Evolutionary conservation across 768 basidiomycete species (phyloP), one percentile per base, ranked within the genome.

Genomic region (Phlegmacium glaucopus): DNA sequence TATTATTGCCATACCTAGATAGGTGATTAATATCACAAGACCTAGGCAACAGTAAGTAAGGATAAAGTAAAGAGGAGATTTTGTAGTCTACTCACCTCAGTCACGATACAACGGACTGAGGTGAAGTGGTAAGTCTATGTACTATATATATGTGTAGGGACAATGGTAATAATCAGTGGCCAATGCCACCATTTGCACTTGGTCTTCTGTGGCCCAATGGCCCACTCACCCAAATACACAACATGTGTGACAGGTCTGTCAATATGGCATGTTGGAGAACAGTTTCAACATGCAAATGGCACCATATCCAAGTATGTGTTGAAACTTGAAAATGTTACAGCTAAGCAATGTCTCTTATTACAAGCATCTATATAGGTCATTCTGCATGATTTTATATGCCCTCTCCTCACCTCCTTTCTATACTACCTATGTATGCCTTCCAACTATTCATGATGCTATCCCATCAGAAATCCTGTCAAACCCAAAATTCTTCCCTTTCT

Each of bases 401-500:
- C 39, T 70, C 25, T 62, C 61, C 2, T 50, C 53, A 15, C 43
- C 45, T 1, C 54, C 51, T 7, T 66, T 71, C 44, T 69, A 66
- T 40, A 49, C 41, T 9, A 35, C 34, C 30, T 63, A 62, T 51
- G 55, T 69, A 9, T 17, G 43, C 1, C 44, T 52, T 17, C 55
- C 55, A 22, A 5, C 18, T n/a, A 36, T 39, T 13, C 10, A 4
- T 17, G 25, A 5, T 17, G 5, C 25, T 15, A 37, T 39, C 18
- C 11, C 30, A 25, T 40, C 42, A 4, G 27, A 51, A n/a, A 66
- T 69, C 22, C 45, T 5, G 5, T 25, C 35, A 1, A 60, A 65
- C n/a, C n/a, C n/a, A n/a, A n/a, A n/a, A n/a, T n/a, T 49, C 37
- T 68, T 45, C 30, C 67, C 68, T 1, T 70, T 60, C 41, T 67